Percentiles rank a stretch among this genome's conserved stretches.
phyloP scores from a whole-genome alignment of 1,284 basidiomycete genomes.

The Leccinum subspadiceum region DNA sequence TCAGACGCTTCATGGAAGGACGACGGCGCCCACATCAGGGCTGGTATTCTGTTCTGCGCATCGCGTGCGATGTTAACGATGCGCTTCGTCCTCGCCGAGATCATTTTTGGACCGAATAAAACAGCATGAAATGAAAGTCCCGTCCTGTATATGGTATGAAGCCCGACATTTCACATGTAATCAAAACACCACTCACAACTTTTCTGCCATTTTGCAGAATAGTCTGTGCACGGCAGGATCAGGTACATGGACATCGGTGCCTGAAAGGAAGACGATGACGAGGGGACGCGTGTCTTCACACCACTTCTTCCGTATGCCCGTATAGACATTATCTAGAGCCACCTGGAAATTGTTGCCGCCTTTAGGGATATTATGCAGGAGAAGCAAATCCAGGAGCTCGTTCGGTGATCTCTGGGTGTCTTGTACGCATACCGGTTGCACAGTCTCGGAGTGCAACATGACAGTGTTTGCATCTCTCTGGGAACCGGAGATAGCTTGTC shows the following conservation, averaged over 20 bases:
- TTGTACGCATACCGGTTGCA: conserved; percentile 37
- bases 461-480: conserved; percentile 57
- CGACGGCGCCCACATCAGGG: no score
- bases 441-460: conserved; percentile 43
- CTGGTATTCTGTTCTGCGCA: no score
- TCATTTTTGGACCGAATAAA: no score
- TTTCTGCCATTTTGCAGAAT: conserved; percentile 40
- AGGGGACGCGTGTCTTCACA: conserved; percentile 57
- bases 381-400: conserved; percentile 41
- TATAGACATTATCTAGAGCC: conserved; percentile 41
- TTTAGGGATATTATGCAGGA: conserved; percentile 26
- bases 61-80: conserved; percentile 38
- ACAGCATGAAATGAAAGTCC: no score
- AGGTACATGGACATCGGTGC: conserved; percentile 16
- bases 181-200: conserved; percentile 37
- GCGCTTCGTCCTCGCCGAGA: conserved; percentile 35
- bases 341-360: conserved; percentile 48
- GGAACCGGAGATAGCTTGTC: conserved; percentile 35
- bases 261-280: conserved; percentile 59
- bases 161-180: neutral
- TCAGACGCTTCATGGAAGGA: no score
- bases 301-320: conserved; percentile 38
- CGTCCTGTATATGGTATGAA: neutral
- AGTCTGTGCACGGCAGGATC: conserved; percentile 41
- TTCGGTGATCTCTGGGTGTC: conserved; percentile 47